Conservation (phyloP, 2,329 filamentous ascomycete genomes). For the Epichloe gansuensis region DNA sequence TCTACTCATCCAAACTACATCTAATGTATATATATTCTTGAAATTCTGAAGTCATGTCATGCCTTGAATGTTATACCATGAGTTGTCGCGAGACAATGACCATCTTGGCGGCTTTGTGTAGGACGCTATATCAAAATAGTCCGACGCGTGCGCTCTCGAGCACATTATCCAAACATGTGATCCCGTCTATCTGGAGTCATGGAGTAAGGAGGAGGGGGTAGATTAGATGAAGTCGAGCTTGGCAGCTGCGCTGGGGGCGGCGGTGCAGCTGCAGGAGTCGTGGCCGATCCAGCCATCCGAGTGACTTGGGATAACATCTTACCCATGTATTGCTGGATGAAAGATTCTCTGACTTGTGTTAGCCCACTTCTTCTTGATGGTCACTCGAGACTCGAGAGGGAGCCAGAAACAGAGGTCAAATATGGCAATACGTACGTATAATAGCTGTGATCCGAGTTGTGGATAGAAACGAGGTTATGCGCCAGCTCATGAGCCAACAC, state of each 20-base stretch:
- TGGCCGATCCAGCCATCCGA: slow-evolving; percentile 13
- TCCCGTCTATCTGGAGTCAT: slow-evolving; percentile 4
- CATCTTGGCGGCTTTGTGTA: too few relatives aligned
- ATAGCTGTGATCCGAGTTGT: slow-evolving; percentile 69
- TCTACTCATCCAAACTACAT: not conserved
- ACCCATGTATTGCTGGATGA: slow-evolving; percentile 64
- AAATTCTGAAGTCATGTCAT: not conserved
- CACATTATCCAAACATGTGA: slow-evolving; percentile 7
- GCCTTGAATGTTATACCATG: too few relatives aligned
- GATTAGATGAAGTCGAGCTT: slow-evolving; percentile 4
- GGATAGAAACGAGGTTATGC: slow-evolving; percentile 74
- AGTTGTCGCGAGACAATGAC: too few relatives aligned
- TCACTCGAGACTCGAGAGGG: not conserved
- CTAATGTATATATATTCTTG: not conserved
- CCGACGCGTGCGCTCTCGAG: not conserved
- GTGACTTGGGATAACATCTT: slow-evolving; percentile 49
- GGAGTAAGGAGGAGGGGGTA: slow-evolving; percentile 14
- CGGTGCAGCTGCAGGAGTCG: slow-evolving; percentile 4
- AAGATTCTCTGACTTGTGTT: slow-evolving; percentile 45
- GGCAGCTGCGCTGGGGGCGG: slow-evolving; percentile 1
- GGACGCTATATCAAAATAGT: too few relatives aligned
- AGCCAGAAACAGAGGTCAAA: not conserved
- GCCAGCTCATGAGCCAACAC: slow-evolving; percentile 92
- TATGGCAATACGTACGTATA: slow-evolving; percentile 47
- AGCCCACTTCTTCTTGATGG: not conserved